Evolutionary conservation across 202 grass and related monocot genomes (phyloP), one percentile per base, ranked within the genome.

Genomic region (Zoysia matrella): DNA sequence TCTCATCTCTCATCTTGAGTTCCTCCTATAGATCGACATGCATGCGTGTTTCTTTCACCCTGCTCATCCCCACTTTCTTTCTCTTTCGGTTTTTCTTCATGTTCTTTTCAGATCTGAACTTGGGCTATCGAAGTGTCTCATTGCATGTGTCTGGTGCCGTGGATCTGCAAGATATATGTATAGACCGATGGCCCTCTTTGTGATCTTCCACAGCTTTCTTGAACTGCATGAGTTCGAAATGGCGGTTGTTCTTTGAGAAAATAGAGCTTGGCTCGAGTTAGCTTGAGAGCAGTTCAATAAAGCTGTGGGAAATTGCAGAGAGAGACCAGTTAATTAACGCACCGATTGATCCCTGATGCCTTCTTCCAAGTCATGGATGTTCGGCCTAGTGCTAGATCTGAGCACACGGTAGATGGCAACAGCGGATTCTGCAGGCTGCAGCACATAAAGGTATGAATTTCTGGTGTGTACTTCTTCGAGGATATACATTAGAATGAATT

Each of bases 151-250:
- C 65, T 4, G 57, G 11, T 8, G 11, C 12, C 3, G 16, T 68
- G 39, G 72, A 63, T 83, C 79, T 55, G 47, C 67, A 15, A 22
- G 22, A 22, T 39, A 15, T 2, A 71, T 47, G 10, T 39, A 73
- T 68, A 30, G 43, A 77, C 22, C 22, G 22, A 22, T 93, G 91
- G 91, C 56, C 88, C 88, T 97, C 91, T 86, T 77, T 88, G 94
- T 83, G 79, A 71, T 97, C 88, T 97, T 97, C 94, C 94, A 97
- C 94, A 89, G 94, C 94, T 97, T 97, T 97, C 94, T 97, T 97
- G 91, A 91, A 93, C 94, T 97, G 91, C 86, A 15, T 78, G 51
- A 43, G 12, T 79, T 49, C 46, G 11, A 74, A 65, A 47, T 49
- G 42, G 12, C 74, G 22, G 22, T 22, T 8, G 12, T 11, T 58